phyloP scores from a whole-genome alignment of 2,329 filamentous ascomycete species.

The Geosmithia putterillii region DNA sequence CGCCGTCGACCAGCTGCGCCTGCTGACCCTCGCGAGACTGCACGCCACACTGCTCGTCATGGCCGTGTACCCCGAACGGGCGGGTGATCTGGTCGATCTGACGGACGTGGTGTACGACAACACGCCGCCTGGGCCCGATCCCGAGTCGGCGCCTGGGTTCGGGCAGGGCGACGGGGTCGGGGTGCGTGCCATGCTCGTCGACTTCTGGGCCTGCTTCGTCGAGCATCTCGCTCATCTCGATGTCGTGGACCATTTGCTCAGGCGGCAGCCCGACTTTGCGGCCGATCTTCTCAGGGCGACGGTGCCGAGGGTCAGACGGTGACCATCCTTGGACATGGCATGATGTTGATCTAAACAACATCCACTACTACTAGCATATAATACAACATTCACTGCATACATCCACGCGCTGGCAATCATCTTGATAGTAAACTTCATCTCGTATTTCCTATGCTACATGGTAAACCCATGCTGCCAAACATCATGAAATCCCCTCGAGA shows the following conservation, averaged over 20 bases:
- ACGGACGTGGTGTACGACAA: conserved; percentile 9
- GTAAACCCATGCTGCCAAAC: too few species aligned
- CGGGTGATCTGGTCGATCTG: conserved; percentile 8
- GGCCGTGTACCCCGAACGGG: conserved; percentile 6
- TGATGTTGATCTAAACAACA: neutral
- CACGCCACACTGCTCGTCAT: conserved; percentile 7
- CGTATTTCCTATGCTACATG: too few species aligned
- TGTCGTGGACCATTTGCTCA: neutral
- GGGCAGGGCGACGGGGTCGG: too few species aligned
- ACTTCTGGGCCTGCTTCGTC: conserved; percentile 8
- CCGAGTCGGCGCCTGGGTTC: too few species aligned
- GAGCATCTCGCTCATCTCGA: neutral
- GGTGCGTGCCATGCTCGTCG: conserved; percentile 8
- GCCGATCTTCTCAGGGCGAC: neutral
- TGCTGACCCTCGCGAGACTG: conserved; percentile 8
- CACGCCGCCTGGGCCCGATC: too few species aligned
- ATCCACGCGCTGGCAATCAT: too few species aligned
- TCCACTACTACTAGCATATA: too few species aligned
- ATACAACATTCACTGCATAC: too few species aligned
- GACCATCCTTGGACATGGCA: neutral
- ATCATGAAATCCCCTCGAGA: too few species aligned
- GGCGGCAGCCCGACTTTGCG: neutral
- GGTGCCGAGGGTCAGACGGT: neutral
- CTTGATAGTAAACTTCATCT: too few species aligned
- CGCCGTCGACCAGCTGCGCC: conserved; percentile 7